phyloP scores from a whole-genome alignment of 768 basidiomycete genomes.

The Serendipita vermifera region DNA sequence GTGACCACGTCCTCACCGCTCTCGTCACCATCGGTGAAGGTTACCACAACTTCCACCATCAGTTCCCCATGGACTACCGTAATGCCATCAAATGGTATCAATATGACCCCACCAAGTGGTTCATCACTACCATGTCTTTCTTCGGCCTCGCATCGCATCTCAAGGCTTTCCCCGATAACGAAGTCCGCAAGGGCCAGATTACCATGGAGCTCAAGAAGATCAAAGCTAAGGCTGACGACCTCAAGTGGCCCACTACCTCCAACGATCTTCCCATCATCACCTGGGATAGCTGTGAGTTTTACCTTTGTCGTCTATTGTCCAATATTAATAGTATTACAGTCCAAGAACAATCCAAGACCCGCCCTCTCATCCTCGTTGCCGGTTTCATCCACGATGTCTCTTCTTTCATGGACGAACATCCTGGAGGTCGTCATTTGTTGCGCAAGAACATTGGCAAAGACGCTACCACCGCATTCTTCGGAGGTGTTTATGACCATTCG shows the following conservation, averaged over 20 bases:
- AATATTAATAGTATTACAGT: conserved; percentile 29
- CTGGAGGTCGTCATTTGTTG: conserved; percentile 76
- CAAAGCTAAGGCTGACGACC: conserved; percentile 56
- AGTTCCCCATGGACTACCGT: conserved; percentile 94
- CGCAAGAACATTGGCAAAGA: conserved; percentile 80
- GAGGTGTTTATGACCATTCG: conserved; percentile 79
- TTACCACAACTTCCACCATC: conserved; percentile 98
- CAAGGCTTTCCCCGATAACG: conserved; percentile 59
- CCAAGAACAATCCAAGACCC: conserved; percentile 63
- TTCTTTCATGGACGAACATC: conserved; percentile 78
- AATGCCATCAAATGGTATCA: conserved; percentile 94
- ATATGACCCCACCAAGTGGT: conserved; percentile 90
- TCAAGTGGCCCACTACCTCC: conserved; percentile 67
- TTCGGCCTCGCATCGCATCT: conserved; percentile 61
- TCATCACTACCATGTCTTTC: conserved; percentile 50
- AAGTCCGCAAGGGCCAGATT: conserved; percentile 74
- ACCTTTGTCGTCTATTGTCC: background rate
- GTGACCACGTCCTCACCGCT: conserved; percentile 81
- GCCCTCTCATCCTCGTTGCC: conserved; percentile 73
- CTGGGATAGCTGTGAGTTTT: conserved; percentile 69
- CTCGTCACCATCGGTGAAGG: conserved; percentile 88
- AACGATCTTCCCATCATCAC: conserved; percentile 66
- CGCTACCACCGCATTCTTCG: conserved; percentile 88
- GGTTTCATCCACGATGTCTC: conserved; percentile 90
- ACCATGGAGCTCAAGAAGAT: conserved; percentile 91